Percentiles rank a stretch among this genome's conserved stretches.
phyloP scores from a whole-genome alignment of 2,329 filamentous ascomycete species.

The Ascocoryne sarcoides region DNA sequence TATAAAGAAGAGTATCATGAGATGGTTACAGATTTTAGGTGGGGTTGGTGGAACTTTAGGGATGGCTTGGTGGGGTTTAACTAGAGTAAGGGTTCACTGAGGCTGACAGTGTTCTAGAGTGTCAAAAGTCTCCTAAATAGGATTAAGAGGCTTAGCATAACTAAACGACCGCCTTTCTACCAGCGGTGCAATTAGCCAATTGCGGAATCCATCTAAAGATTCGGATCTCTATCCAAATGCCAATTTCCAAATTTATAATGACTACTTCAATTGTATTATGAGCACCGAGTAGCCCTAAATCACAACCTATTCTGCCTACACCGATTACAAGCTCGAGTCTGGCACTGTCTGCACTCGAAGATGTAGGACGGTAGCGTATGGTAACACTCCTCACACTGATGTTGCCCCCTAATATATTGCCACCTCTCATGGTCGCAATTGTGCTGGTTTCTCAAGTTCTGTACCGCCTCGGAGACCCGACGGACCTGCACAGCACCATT shows the following conservation, averaged over 20 bases:
- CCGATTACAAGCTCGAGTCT: constrained; percentile 19
- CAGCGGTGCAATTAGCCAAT: too few species aligned
- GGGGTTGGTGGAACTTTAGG: constrained; percentile 1
- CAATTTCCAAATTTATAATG: too few species aligned
- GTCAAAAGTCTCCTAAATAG: too few species aligned
- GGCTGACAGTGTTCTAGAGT: too few species aligned
- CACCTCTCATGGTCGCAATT: constrained; percentile 34
- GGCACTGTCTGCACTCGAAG: constrained; percentile 38
- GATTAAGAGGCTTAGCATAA: too few species aligned
- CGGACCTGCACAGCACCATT: constrained; percentile 1
- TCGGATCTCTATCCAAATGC: too few species aligned
- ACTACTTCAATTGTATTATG: too few species aligned
- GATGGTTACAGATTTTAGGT: constrained; percentile 7
- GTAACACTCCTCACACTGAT: constrained; percentile 37
- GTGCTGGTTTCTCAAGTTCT: constrained; percentile 31
- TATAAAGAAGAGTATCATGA: constrained; percentile 2
- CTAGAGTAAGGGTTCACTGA: too few species aligned
- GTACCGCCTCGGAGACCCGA: constrained; percentile 16
- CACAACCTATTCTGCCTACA: constrained; percentile 1
- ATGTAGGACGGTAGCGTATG: constrained; percentile 35
- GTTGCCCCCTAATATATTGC: constrained; percentile 28
- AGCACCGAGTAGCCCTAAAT: too few species aligned
- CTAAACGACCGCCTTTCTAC: too few species aligned
- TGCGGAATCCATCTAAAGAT: too few species aligned
- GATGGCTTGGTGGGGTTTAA: constrained; percentile 2